Percentiles rank a stretch among this genome's conserved stretches.
Evolutionary conservation across 2,329 filamentous ascomycete genomes (phyloP).

Genomic region (Endothia cerciana): DNA sequence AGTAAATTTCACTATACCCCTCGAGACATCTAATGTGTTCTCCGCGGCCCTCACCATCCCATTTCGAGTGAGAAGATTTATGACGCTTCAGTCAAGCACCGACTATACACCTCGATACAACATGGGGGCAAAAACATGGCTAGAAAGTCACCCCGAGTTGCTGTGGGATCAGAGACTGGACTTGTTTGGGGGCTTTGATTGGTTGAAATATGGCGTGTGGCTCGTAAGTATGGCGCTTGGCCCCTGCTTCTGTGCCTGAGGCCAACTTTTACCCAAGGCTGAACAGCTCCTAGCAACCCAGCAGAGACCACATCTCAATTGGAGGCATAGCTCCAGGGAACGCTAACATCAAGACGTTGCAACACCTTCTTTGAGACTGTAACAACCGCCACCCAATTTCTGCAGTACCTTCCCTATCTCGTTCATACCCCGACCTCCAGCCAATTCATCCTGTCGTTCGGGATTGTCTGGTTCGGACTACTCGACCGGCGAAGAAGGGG

Average conservation of each 20-base stretch:
- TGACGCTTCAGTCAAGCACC: neutral
- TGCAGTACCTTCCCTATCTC: neutral
- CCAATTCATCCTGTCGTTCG: neutral
- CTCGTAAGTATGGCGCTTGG: too few species aligned
- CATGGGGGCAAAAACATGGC: neutral
- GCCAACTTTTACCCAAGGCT: slow-evolving; percentile 17
- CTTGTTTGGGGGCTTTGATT: neutral
- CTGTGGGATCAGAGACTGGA: neutral
- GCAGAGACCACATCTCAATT: slow-evolving; percentile 30
- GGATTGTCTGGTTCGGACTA: neutral
- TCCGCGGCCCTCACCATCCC: neutral
- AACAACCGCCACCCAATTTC: slow-evolving; percentile 6
- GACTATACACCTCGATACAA: neutral
- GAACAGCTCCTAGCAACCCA: slow-evolving; percentile 16
- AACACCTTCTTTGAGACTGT: slow-evolving; percentile 22
- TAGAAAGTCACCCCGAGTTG: neutral
- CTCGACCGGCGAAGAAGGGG: slow-evolving; percentile 8
- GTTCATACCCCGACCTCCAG: too few species aligned
- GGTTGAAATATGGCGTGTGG: neutral
- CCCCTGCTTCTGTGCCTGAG: slow-evolving; percentile 22
- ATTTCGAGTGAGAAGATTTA: neutral
- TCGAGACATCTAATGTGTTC: neutral
- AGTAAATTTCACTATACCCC: neutral
- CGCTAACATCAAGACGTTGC: slow-evolving; percentile 18
- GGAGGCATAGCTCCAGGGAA: slow-evolving; percentile 23